Evolutionary conservation across 768 basidiomycete genomes (phyloP), one percentile per base, ranked within the genome.

Genomic region (Phanerodontia chrysosporium): DNA sequence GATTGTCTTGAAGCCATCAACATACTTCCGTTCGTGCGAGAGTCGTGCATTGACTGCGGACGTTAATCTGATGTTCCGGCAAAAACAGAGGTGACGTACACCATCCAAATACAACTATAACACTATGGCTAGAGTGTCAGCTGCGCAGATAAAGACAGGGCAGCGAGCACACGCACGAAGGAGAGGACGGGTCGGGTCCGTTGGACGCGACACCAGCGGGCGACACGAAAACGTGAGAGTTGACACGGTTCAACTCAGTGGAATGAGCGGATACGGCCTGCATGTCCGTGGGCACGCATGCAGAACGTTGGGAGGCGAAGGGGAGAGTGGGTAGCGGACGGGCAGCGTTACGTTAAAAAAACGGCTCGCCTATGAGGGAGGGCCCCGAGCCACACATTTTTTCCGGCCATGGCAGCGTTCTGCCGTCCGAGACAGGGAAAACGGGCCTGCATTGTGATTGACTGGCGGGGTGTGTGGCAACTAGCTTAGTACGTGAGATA

Each of bases 41-140:
- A 65, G 51, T 9, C 51, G 45, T 9, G 59, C 64, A 27, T 58
- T 60, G 55, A 65, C 64, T 65, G 36, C 32, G 51, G 13, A 18
- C 3, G 9, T 30, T 63, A 21, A 61, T 60, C 24, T 22, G 14
- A 21, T 36, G 51, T 21, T n/a, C 24, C 10, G 22, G 27, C 32
- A 42, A 14, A 51, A 21, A 27, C 30, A 13, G 44, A 5, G 27
- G 3, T 24, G 29, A 51, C 64, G 46, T 49, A 65, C 64, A 61
- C 64, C 64, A 65, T 21, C 62, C 60, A 51, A 65, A 65, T 28
- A 65, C 51, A 13, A 65, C 18, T 24, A 65, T 55, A 21, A 63
- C 53, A 45, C 64, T 65, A 42, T 28, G 44, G 28, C 39, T 25
- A 32, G 2, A 42, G 32, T 14, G 36, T 21, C 49, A 51, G 44